Evolutionary conservation across 73 alveolate genomes (phyloP).

Genomic region (Breviolum minutum): DNA sequence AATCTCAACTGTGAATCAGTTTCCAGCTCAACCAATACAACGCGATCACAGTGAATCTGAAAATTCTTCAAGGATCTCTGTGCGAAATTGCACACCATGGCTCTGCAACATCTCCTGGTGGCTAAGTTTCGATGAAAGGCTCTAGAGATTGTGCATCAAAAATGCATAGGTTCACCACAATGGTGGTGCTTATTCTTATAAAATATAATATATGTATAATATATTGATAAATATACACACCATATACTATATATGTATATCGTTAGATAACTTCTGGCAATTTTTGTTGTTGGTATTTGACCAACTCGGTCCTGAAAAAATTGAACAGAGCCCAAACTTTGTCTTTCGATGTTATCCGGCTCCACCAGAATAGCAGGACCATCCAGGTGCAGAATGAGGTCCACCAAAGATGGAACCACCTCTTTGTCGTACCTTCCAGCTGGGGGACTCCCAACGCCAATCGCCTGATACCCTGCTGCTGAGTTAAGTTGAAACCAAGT

Average conservation of each 20-base stretch:
- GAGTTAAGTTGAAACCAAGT: slow-evolving; percentile 3
- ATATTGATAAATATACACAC: no score
- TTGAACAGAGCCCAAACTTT: slow-evolving; percentile 46
- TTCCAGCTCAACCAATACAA: neutral
- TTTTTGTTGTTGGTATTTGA: no score
- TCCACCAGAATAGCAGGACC: slow-evolving; percentile 80
- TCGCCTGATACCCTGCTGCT: no score
- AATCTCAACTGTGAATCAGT: neutral
- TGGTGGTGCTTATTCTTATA: no score
- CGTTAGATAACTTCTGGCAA: no score
- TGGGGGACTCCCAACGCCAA: neutral
- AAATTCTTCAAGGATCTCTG: slow-evolving; percentile 48
- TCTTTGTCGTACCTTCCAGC: slow-evolving; percentile 60
- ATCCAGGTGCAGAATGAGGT: slow-evolving; percentile 42
- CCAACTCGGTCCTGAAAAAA: slow-evolving; percentile 44
- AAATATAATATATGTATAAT: no score
- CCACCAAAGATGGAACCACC: slow-evolving; percentile 61
- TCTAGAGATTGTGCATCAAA: neutral
- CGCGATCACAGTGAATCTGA: no score
- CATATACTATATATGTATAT: no score
- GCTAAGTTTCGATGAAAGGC: neutral
- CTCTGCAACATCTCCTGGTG: slow-evolving; percentile 38
- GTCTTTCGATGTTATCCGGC: slow-evolving; percentile 83
- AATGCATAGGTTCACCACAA: no score
- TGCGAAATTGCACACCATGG: slow-evolving; percentile 22